These are phyloP conservation scores for Bryoglossum gracile DNA, from an alignment of 495 filamentous ascomycete species.

Conservation along the genomic window DNA sequence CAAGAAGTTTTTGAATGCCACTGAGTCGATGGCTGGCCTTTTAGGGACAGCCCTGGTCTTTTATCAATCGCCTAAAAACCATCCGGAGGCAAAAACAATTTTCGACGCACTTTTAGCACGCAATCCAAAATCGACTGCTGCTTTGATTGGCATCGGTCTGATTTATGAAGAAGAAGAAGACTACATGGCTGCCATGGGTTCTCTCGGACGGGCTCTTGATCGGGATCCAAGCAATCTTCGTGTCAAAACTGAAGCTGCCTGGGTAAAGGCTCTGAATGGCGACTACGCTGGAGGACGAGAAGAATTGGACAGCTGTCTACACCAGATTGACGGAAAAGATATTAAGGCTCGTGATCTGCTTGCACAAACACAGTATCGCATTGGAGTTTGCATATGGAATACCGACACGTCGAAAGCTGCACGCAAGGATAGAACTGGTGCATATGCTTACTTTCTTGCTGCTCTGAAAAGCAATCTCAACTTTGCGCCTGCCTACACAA, in stretches of 20 bases:
- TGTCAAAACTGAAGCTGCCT: conserved; percentile 75
- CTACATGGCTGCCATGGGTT: conserved; percentile 68
- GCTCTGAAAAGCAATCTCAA: conserved; percentile 83
- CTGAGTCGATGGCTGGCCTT: conserved; percentile 64
- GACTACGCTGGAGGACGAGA: conserved; percentile 54
- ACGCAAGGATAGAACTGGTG: conserved; percentile 65
- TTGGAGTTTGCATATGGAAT: conserved; percentile 87
- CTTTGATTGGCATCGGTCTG: conserved; percentile 81
- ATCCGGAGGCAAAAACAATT: conserved; percentile 73
- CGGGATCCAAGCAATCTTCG: conserved; percentile 64
- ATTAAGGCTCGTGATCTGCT: conserved; percentile 60
- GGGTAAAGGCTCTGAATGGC: conserved; percentile 81
- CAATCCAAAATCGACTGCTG: conserved; percentile 64
- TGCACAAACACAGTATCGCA: conserved; percentile 76
- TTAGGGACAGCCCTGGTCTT: conserved; percentile 78
- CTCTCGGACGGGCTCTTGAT: conserved; percentile 64
- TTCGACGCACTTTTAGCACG: conserved; percentile 73
- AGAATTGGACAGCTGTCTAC: conserved; percentile 63
- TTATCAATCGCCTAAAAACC: conserved; percentile 82
- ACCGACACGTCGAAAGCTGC: conserved; percentile 60
- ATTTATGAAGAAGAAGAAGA: conserved; percentile 91
- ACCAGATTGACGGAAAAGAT: conserved; percentile 30
- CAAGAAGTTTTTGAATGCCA: conserved; percentile 54
- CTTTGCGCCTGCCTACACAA: conserved; percentile 88
- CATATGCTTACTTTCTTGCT: conserved; percentile 76